phyloP scores from a whole-genome alignment of 1,284 basidiomycete species.

The Rhodotorula sp. region DNA sequence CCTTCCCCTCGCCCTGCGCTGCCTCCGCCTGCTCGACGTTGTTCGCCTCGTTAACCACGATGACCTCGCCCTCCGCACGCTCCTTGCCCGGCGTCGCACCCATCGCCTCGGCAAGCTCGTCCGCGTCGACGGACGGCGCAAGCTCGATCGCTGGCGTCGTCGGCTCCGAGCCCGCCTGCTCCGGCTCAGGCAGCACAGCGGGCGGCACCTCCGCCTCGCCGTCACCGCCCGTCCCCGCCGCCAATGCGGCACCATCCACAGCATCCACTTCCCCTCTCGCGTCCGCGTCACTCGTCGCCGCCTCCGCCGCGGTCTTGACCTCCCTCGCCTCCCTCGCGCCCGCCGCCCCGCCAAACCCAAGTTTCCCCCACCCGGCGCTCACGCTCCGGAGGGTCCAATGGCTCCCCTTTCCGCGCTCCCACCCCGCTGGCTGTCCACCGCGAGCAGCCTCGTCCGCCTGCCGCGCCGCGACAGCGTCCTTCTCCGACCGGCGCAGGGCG shows the following conservation, averaged over 20 bases:
- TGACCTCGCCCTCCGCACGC: not conserved
- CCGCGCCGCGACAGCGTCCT: not conserved
- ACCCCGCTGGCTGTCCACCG: no score
- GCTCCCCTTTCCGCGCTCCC: not conserved
- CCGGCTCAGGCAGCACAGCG: no score
- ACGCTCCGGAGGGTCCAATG: conserved; percentile 20
- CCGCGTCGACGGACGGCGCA: conserved; percentile 16
- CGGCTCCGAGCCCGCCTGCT: not conserved
- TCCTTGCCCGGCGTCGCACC: not conserved
- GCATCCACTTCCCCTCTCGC: not conserved
- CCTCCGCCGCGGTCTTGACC: not conserved
- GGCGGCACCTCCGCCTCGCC: not conserved
- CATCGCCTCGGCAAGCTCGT: conserved; percentile 30
- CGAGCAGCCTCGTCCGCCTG: not conserved
- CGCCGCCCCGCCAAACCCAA: not conserved
- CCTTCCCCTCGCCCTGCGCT: not conserved
- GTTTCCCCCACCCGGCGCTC: conserved; percentile 2
- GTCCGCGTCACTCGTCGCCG: not conserved
- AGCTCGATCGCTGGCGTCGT: conserved; percentile 28
- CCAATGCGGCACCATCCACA: no score
- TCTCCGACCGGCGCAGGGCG: conserved; percentile 3
- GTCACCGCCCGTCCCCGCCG: not conserved
- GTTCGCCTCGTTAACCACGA: not conserved
- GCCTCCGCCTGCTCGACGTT: not conserved
- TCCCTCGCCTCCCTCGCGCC: not conserved